Evolutionary conservation across 129 eudicot species (phyloP).

Genomic region (Lactuca sativa): DNA sequence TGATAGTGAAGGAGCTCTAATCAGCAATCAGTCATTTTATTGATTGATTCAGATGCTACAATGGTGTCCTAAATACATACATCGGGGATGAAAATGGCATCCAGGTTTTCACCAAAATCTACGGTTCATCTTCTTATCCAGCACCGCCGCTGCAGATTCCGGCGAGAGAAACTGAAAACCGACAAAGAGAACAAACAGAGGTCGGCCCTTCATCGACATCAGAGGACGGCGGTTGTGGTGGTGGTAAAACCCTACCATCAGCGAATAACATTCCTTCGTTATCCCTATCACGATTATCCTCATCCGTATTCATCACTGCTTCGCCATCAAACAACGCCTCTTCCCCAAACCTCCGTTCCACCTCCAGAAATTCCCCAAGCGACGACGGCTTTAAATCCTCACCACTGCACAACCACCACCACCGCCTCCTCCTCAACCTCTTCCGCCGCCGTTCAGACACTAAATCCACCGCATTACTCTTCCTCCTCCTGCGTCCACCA

Average conservation of each 20-base stretch:
- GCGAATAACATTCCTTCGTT: conserved; percentile 59
- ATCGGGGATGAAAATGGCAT: conserved; percentile 3
- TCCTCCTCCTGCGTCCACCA: conserved; percentile 29
- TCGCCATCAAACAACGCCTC: conserved; percentile 47
- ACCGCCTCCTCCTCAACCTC: conserved; percentile 43
- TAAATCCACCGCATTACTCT: conserved; percentile 19
- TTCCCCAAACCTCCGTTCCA: conserved; percentile 68
- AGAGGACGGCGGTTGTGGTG: conserved; percentile 40
- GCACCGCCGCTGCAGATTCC: conserved; percentile 50
- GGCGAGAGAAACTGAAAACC: conserved; percentile 55
- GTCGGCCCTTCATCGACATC: conserved; percentile 41
- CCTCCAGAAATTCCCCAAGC: conserved; percentile 76
- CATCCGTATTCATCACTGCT: conserved; percentile 34
- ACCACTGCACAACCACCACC: conserved; percentile 73
- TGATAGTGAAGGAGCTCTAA: neutral
- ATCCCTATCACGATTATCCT: conserved; percentile 19
- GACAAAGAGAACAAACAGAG: conserved; percentile 44
- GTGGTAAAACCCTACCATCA: conserved; percentile 78
- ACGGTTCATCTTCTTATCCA: conserved; percentile 6
- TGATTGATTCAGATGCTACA: conserved; percentile 21
- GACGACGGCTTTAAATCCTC: conserved; percentile 59
- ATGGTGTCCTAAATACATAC: conserved; percentile 20
- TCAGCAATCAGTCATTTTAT: conserved; percentile 20
- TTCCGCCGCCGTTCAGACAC: conserved; percentile 37
- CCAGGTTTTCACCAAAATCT: neutral